Evolutionary conservation across 2,329 filamentous ascomycete species (phyloP).

Genomic region (Xylaria digitata): DNA sequence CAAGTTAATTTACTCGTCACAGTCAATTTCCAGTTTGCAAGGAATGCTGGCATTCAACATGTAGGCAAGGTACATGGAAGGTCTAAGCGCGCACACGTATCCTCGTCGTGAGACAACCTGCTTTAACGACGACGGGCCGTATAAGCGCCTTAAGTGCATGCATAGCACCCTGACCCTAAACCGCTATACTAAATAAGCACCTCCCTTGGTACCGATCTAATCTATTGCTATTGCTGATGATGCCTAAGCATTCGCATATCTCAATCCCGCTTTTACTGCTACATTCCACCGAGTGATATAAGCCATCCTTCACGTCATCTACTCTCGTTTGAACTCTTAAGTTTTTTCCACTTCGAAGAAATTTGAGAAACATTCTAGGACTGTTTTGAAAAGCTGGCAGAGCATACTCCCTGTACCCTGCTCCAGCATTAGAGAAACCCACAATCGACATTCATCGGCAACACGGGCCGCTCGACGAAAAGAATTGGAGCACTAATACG

Average conservation of each 20-base stretch:
- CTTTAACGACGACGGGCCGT: slow-evolving; percentile 21
- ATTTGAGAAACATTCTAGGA: neutral
- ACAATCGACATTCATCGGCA: slow-evolving; percentile 20
- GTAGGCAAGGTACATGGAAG: slow-evolving; percentile 12
- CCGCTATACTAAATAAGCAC: neutral
- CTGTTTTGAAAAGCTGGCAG: neutral
- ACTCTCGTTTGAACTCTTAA: neutral
- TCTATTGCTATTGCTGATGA: neutral
- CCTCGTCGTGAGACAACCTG: slow-evolving; percentile 1
- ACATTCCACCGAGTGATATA: neutral
- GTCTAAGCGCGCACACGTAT: slow-evolving; percentile 10
- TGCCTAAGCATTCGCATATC: slow-evolving; percentile 1
- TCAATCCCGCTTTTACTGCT: neutral
- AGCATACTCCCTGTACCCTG: neutral
- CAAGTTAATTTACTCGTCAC: slow-evolving; percentile 14
- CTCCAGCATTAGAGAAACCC: slow-evolving; percentile 16
- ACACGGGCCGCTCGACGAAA: slow-evolving; percentile 24
- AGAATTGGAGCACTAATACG: slow-evolving; percentile 9
- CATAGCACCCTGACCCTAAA: neutral
- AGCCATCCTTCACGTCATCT: neutral
- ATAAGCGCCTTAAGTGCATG: slow-evolving; percentile 21
- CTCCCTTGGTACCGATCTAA: slow-evolving; percentile 2
- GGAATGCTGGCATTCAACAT: neutral
- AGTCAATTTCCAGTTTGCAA: slow-evolving; percentile 6
- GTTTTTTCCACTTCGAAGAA: neutral